Evolutionary conservation across 139 green algal genomes (phyloP).

Genomic region (Micromonas pusilla): DNA sequence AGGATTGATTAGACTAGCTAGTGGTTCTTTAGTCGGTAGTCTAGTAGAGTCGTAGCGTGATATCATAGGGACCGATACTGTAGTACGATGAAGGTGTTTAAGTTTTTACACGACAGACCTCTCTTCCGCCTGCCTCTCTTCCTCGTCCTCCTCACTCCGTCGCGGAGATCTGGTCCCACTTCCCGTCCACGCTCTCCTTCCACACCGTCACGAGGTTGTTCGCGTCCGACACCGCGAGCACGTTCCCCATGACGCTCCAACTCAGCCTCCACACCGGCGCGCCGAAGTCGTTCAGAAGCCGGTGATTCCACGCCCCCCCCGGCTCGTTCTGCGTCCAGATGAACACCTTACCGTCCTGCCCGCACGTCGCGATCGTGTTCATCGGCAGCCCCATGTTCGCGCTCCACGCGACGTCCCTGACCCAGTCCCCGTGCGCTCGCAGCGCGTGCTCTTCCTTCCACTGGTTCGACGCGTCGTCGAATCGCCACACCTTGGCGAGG

Average conservation of each 20-base stretch:
- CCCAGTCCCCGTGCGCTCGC: constrained; percentile 72
- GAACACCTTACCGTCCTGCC: constrained; percentile 87
- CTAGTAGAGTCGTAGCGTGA: too few relatives aligned
- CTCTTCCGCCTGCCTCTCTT: too few relatives aligned
- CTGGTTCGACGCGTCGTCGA: constrained; percentile 37
- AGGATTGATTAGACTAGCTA: too few relatives aligned
- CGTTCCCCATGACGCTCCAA: constrained; percentile 85
- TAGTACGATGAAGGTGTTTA: too few relatives aligned
- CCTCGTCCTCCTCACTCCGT: not conserved
- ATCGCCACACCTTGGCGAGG: constrained; percentile 65
- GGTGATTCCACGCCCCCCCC: constrained; percentile 51
- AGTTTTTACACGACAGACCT: too few relatives aligned
- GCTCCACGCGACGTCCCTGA: constrained; percentile 92
- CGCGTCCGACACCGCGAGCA: constrained; percentile 77
- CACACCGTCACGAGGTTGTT: constrained; percentile 80
- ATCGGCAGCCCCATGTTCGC: constrained; percentile 77
- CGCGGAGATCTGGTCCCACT: constrained; percentile 54
- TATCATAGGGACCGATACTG: too few relatives aligned
- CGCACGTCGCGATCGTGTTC: constrained; percentile 79
- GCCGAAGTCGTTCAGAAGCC: constrained; percentile 70
- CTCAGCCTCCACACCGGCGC: constrained; percentile 79
- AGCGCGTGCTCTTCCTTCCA: constrained; percentile 75
- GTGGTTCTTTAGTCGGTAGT: too few relatives aligned
- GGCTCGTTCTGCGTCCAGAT: constrained; percentile 70
- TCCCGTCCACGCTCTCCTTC: constrained; percentile 85